Percentiles rank a stretch among this genome's conserved stretches.
Evolutionary conservation across 148 eudicot species (phyloP).

Genomic region (Rhododendron williamsianum): DNA sequence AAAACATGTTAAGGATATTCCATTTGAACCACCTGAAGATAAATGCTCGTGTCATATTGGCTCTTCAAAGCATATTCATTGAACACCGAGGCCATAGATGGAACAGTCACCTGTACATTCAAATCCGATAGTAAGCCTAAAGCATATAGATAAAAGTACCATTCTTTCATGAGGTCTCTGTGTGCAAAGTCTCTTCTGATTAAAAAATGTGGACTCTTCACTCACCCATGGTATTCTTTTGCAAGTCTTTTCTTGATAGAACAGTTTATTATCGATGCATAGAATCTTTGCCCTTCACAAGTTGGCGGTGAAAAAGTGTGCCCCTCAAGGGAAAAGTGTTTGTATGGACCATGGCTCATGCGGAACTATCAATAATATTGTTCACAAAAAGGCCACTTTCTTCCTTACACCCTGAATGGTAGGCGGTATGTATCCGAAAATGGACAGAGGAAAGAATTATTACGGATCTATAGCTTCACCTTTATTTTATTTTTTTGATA

Average conservation of each 20-base stretch:
- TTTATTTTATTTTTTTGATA: not conserved
- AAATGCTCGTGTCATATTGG: conserved; percentile 97
- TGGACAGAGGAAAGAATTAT: not conserved
- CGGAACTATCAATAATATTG: not conserved
- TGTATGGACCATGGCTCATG: not conserved
- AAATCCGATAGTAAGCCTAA: conserved; percentile 12
- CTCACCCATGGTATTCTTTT: not conserved
- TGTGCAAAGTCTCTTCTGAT: not conserved
- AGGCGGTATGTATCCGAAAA: not conserved
- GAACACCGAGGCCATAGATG: conserved; percentile 92
- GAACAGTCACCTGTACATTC: conserved; percentile 67
- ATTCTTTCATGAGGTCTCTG: not conserved
- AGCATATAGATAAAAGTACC: not conserved
- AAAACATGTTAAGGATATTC: not conserved
- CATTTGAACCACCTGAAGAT: conserved; percentile 69
- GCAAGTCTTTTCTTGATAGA: not conserved
- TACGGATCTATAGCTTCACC: not conserved
- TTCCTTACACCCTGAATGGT: not conserved
- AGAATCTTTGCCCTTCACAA: not conserved
- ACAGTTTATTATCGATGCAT: not conserved
- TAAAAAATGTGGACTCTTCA: not conserved
- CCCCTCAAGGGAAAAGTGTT: not conserved
- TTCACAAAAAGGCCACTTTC: not conserved
- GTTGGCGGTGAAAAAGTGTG: not conserved
- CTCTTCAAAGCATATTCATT: conserved; percentile 98